A percentile compares a stretch with the other conserved stretches of the same genome.
Conservation (phyloP, 1,139 yeast species). For the Kodamaea anthophila region DNA sequence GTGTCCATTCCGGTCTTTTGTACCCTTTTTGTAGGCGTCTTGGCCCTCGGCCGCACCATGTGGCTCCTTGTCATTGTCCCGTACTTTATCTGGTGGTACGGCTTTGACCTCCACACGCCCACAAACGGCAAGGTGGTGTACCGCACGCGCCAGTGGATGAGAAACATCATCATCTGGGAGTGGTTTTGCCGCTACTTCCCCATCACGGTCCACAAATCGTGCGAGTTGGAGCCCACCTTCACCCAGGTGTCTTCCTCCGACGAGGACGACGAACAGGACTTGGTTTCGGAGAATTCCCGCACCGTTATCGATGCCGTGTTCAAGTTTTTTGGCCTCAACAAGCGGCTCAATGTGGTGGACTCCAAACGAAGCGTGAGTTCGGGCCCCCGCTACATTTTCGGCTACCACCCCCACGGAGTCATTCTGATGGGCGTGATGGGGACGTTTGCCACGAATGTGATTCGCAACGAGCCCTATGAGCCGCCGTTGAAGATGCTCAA, state of each 20-base stretch:
- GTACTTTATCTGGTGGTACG: slow-evolving; percentile 55
- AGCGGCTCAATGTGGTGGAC: slow-evolving; percentile 30
- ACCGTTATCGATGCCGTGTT: slow-evolving; percentile 35
- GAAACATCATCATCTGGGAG: slow-evolving; percentile 60
- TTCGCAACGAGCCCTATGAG: slow-evolving; percentile 40
- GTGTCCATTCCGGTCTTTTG: slow-evolving; percentile 60
- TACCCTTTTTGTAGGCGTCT: slow-evolving; percentile 46
- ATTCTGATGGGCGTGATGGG: slow-evolving; percentile 92
- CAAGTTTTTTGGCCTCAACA: slow-evolving; percentile 33
- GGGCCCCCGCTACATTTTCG: slow-evolving; percentile 82
- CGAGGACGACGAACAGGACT: slow-evolving; percentile 38
- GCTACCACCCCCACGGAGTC: slow-evolving; percentile 96
- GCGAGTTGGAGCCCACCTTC: slow-evolving; percentile 72
- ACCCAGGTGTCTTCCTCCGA: slow-evolving; percentile 27
- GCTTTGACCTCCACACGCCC: slow-evolving; percentile 55
- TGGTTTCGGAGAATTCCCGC: slow-evolving; percentile 33
- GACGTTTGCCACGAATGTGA: slow-evolving; percentile 74
- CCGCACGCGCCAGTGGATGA: slow-evolving; percentile 52
- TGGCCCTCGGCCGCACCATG: slow-evolving; percentile 58
- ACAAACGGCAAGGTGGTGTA: slow-evolving; percentile 64
- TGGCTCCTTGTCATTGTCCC: slow-evolving; percentile 62
- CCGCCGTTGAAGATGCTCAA: slow-evolving; percentile 50
- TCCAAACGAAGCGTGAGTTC: slow-evolving; percentile 28
- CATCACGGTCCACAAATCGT: slow-evolving; percentile 62
- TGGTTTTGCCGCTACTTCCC: slow-evolving; percentile 80